Percentiles rank a stretch among this genome's conserved stretches.
Evolutionary conservation across 2,329 filamentous ascomycete species (phyloP).

Genomic region (Aspergillaceae sp.): DNA sequence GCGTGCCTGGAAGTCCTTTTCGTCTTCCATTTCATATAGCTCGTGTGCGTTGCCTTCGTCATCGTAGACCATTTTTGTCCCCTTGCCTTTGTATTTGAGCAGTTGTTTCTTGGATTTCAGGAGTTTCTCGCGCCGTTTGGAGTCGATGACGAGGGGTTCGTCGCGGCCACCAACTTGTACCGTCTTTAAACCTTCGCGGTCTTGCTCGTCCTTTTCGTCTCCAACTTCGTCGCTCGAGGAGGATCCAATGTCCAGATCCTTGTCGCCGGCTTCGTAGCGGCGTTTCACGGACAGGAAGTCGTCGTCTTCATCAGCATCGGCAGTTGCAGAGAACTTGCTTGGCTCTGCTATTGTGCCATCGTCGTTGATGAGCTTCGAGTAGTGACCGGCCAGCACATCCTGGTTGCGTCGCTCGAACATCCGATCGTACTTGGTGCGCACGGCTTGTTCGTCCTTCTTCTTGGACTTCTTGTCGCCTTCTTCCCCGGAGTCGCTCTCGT

Average conservation of each 20-base stretch:
- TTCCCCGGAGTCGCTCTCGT: constrained; percentile 45
- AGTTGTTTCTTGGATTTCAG: constrained; percentile 91
- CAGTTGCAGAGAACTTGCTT: constrained; percentile 26
- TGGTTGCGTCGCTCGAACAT: constrained; percentile 98
- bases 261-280: constrained; percentile 63
- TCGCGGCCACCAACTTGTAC: constrained; percentile 52
- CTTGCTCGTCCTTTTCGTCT: constrained; percentile 22
- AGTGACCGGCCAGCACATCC: constrained; percentile 89
- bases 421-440: constrained; percentile 84
- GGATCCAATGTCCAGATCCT: constrained; percentile 36
- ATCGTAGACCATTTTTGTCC: constrained; percentile 80
- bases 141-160: constrained; percentile 75
- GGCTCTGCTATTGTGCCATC: constrained; percentile 40
- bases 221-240: constrained; percentile 33
- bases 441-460: constrained; percentile 53
- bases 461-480: constrained; percentile 39
- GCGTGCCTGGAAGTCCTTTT: constrained; percentile 66
- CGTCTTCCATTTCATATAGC: constrained; percentile 79
- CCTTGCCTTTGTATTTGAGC: constrained; percentile 78
- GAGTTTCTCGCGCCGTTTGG: constrained; percentile 91
- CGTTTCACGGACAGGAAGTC: constrained; percentile 88
- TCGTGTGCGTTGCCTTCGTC: constrained; percentile 80
- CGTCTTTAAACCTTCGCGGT: constrained; percentile 24
- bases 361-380: constrained; percentile 70
- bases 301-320: constrained; percentile 57